Base-by-base conservation (phyloP, 2,329 filamentous ascomycete species). In the Hansfordia pulvinata region DNA sequence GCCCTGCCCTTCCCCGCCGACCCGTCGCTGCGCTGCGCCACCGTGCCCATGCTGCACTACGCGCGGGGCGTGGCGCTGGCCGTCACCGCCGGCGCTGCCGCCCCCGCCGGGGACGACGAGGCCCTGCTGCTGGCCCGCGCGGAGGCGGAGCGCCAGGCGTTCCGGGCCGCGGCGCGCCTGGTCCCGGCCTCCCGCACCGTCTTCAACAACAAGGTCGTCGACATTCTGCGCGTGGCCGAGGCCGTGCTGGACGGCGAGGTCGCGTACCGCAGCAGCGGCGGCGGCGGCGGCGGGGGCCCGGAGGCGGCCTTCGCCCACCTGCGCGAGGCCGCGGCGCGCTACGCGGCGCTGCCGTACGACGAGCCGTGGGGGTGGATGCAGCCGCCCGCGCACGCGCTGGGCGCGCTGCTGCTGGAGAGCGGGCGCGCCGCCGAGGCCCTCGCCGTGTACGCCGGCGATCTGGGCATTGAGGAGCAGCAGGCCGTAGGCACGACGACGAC, bases 361-460 rank as follows among this genome's bases (percentile, higher is more conserved):
- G 79, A 85, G 43, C 79, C 79, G 0, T 83, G 77, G 77, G 75
- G 74, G 0, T 84, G 78, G 77, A 82, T 84, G 76, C 74, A 80
- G 42, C 78, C 78, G 0, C 67, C 70, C 0, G 58, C 76, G 3
- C 78, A 84, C 45, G 77, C 77, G 0, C 76, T 76, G 26, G 77
- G 72, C 2, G 78, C 77, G 0, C 54, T 85, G 4, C 44, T 81
- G 17, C 56, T 81, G 9, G 78, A 84, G 41, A 76, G 78, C 40
- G 69, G 64, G 0, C 53, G 53, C n/a, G 52, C 66, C 0, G 57
- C 64, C 14, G 56, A 76, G 25, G 73, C 75, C 0, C 49, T 60
- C 3, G 55, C 43, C 1, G 61, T 72, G 2, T 81, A 80, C 35
- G 53, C 49, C 12, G 70, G 69, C 0, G 74, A 80, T 38, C 44